Conservation (phyloP, 169 alveolate genomes). For the Plasmodium vivax region DNA sequence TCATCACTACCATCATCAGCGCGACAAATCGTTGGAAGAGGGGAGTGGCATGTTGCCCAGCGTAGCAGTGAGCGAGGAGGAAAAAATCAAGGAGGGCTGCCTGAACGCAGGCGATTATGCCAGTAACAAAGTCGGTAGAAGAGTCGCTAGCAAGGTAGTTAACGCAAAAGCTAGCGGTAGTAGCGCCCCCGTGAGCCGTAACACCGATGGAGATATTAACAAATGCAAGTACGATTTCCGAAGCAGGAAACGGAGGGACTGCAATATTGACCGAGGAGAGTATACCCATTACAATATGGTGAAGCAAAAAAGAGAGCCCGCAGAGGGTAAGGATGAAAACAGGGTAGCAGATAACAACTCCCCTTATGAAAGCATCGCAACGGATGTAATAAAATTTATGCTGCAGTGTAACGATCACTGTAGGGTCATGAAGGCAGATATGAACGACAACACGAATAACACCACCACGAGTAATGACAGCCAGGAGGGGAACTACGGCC, state of each 20-base stretch:
- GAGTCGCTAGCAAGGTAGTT: not conserved
- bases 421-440: not conserved
- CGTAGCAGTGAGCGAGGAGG: not conserved
- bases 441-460: not conserved
- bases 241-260: not conserved
- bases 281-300: not conserved
- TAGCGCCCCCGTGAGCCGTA: not conserved
- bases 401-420: not conserved
- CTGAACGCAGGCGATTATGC: not conserved
- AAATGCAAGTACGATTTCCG: not conserved
- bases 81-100: not conserved
- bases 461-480: not conserved
- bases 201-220: not conserved
- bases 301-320: not conserved
- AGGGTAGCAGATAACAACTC: not conserved
- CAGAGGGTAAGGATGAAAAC: not conserved
- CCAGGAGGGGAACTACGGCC: not conserved
- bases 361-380: slow-evolving; percentile 1
- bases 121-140: not conserved
- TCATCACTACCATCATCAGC: not conserved
- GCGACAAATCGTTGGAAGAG: not conserved
- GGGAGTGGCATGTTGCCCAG: not conserved
- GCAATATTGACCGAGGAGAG: not conserved
- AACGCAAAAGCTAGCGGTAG: not conserved
- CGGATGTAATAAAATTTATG: slow-evolving; percentile 26